Percentiles rank a stretch among this genome's conserved stretches.
Evolutionary conservation across 2,329 filamentous ascomycete genomes (phyloP).

Genomic region (Phaeomoniella chlamydospora): DNA sequence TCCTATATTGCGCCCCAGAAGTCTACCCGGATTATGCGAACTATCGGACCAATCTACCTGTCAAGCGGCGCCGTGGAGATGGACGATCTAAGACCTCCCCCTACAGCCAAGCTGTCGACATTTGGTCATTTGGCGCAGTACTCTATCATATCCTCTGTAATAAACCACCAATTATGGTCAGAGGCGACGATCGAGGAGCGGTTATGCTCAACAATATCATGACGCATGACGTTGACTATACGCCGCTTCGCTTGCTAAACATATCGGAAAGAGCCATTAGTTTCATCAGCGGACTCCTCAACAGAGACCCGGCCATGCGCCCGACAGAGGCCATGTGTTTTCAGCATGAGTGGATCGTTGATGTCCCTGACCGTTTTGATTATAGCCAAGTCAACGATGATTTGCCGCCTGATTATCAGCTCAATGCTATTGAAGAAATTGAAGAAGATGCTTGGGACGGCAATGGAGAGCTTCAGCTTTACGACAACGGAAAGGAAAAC

Average conservation of each 20-base stretch:
- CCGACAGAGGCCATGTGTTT: conserved; percentile 60
- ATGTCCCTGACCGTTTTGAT: conserved; percentile 39
- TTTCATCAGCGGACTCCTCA: conserved; percentile 65
- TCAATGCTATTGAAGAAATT: conserved; percentile 18
- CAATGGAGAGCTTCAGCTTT: neutral
- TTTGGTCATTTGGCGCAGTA: conserved; percentile 92
- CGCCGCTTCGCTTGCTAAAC: conserved; percentile 41
- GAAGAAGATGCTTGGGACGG: conserved; percentile 13
- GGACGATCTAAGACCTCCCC: conserved; percentile 37
- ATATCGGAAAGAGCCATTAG: conserved; percentile 57
- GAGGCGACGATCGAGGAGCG: conserved; percentile 59
- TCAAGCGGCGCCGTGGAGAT: conserved; percentile 45
- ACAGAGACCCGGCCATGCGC: conserved; percentile 62
- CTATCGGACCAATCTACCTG: conserved; percentile 37
- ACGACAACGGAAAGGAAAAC: neutral
- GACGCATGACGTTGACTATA: conserved; percentile 54
- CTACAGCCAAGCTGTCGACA: conserved; percentile 85
- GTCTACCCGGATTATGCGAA: conserved; percentile 74
- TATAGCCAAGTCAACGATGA: conserved; percentile 35
- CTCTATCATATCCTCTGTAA: conserved; percentile 75
- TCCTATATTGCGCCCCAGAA: conserved; percentile 92
- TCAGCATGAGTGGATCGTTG: conserved; percentile 57
- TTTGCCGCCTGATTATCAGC: conserved; percentile 27
- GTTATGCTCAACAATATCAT: conserved; percentile 74
- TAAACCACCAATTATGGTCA: conserved; percentile 66